phyloP scores from a whole-genome alignment of 2,329 filamentous ascomycete genomes.

The Xylaria sp. region DNA sequence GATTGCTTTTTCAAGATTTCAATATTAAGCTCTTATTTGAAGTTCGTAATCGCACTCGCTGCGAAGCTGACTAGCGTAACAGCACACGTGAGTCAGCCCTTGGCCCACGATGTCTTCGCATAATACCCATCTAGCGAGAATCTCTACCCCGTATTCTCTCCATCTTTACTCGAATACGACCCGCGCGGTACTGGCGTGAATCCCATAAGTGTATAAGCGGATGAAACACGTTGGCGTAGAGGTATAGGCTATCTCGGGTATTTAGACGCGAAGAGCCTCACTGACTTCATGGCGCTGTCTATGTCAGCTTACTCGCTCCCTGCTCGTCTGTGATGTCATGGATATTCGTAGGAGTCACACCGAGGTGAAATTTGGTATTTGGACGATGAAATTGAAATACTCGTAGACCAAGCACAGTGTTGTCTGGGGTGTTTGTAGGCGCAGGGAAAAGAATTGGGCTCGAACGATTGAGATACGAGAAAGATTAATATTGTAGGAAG shows the following conservation, averaged over 20 bases:
- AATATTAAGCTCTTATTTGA: too few species aligned
- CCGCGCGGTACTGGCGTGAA: background rate
- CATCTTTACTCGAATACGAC: background rate
- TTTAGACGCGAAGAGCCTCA: background rate
- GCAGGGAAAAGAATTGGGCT: too few species aligned
- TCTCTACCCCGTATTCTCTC: background rate
- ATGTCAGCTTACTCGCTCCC: background rate
- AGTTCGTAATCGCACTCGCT: background rate
- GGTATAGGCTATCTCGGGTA: background rate
- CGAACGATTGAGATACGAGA: background rate
- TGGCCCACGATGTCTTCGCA: background rate
- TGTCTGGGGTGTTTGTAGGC: background rate
- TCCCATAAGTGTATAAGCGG: background rate
- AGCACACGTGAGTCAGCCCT: background rate
- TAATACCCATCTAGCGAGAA: background rate
- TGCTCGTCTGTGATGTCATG: background rate
- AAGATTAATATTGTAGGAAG: background rate
- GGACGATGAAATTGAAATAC: background rate
- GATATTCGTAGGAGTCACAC: background rate
- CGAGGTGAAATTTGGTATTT: background rate
- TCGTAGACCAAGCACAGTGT: background rate
- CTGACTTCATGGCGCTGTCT: too few species aligned
- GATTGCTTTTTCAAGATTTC: too few species aligned
- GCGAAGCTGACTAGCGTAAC: background rate
- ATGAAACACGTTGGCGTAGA: background rate